Base-by-base conservation (phyloP, 1,284 basidiomycete genomes). In the Porodaedalea pini region DNA sequence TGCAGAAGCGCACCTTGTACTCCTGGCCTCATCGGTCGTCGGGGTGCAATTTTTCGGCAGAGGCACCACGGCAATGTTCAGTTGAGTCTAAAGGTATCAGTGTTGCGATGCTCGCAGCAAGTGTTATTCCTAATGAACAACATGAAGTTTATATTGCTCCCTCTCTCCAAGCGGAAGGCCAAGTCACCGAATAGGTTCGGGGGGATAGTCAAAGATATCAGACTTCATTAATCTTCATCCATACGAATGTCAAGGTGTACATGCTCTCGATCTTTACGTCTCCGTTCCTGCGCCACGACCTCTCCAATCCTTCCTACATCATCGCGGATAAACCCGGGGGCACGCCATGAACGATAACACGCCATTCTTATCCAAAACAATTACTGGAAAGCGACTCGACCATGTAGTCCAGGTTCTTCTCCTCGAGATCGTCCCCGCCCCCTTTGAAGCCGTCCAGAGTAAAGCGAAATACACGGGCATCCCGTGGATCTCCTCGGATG, bases 381-480 rank as follows among this genome's bases (percentile, higher is more conserved):
- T 19, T 19, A 19, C 7, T 7, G 8, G n/a, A 15, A 31, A 47
- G 31, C n/a, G 13, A 15, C 25, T 25, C 29, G 45, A 11, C 6
- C 45, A n/a, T n/a, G n/a, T 47, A 31, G 23, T 47, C 45, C 29
- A 29, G 8, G 17, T 31, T 17, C 45, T 47, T 47, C 23, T 27
- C 45, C 45, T 47, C 31, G 29, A 31, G 45, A 47, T 47, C 45
- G 29, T 54, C 51, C 23, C 21, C 17, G 15, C 4, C 4, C 27
- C 34, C 27, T 21, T 31, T 44, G 8, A 25, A 17, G 32, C 19
- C 34, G 37, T 51, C 25, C 34, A 56, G 23, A 13, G 17, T 29
- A 43, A 49, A 54, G 34, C 40, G 52, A 43, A 59, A 56, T 19
- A 59, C 40, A 23, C 58, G 53, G 6, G 32, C 43, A 11, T 52